Percentiles rank a stretch among this genome's conserved stretches.
These are phyloP conservation scores for Rhizophora apiculata DNA, from an alignment of 345 rosid species.

Conservation along the genomic window DNA sequence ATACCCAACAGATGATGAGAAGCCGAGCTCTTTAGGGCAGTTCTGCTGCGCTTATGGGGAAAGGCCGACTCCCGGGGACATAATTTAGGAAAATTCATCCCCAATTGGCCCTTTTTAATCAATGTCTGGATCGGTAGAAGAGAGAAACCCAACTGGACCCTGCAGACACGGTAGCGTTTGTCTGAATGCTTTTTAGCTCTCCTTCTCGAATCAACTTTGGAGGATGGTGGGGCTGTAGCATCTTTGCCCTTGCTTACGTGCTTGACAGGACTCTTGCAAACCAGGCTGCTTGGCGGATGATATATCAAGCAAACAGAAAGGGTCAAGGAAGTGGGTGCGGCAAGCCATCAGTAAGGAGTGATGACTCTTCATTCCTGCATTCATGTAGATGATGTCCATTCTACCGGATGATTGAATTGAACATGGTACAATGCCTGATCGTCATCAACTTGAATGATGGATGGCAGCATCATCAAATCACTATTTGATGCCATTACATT, in stretches of 20 bases:
- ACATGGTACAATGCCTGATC: neutral
- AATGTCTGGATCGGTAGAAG: neutral
- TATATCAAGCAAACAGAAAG: slow-evolving; percentile 23
- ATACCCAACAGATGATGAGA: slow-evolving; percentile 31
- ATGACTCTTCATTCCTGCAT: slow-evolving; percentile 16
- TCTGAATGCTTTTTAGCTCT: slow-evolving; percentile 8
- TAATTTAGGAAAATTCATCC: slow-evolving; percentile 19
- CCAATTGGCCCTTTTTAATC: slow-evolving; percentile 26
- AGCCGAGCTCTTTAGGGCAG: slow-evolving; percentile 15
- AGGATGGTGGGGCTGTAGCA: slow-evolving; percentile 13
- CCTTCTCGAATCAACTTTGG: slow-evolving; percentile 5
- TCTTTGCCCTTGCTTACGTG: slow-evolving; percentile 5
- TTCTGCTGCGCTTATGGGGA: slow-evolving; percentile 28
- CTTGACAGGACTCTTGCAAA: slow-evolving; percentile 9
- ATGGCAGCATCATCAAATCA: neutral
- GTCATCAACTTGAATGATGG: slow-evolving; percentile 11
- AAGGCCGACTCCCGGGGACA: slow-evolving; percentile 22
- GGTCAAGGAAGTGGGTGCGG: slow-evolving; percentile 22
- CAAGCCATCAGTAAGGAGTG: neutral
- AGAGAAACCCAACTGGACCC: slow-evolving; percentile 21
- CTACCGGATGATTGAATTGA: slow-evolving; percentile 7
- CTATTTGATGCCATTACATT: slow-evolving; percentile 18
- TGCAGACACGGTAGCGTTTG: slow-evolving; percentile 10
- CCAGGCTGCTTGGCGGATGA: too few relatives aligned
- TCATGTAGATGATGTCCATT: slow-evolving; percentile 10